These are phyloP conservation scores for Sphenostylis stenocarpa DNA, from an alignment of 306 rosid genomes.

Conservation along the genomic window DNA sequence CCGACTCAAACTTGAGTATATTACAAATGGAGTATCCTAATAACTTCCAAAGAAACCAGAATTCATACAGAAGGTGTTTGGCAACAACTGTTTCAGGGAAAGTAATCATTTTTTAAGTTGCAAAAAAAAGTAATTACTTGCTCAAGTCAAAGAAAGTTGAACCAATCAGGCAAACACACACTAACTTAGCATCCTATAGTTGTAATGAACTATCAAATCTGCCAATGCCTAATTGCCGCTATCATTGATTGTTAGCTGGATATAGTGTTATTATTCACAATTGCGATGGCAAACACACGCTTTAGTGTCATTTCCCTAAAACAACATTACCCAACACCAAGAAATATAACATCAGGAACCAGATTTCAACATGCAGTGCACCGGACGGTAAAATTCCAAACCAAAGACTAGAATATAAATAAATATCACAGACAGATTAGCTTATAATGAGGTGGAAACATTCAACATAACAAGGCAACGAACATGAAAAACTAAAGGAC, in stretches of 20 bases:
- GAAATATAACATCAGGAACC: not conserved
- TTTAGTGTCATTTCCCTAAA: not conserved
- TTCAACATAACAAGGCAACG: not conserved
- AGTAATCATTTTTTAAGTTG: not conserved
- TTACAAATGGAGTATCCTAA: conserved; percentile 15
- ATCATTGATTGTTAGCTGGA: not conserved
- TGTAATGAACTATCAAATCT: not conserved
- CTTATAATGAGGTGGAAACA: not conserved
- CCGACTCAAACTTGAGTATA: not conserved
- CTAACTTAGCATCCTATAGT: not conserved
- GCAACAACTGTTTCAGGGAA: not conserved
- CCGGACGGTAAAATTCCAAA: not conserved
- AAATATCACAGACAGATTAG: not conserved
- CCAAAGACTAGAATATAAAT: not conserved
- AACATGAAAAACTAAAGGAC: not conserved
- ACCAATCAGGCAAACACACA: not conserved
- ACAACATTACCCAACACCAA: not conserved
- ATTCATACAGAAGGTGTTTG: not conserved
- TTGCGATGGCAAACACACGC: not conserved
- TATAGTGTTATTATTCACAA: not conserved
- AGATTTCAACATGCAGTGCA: not conserved
- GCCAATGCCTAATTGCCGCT: not conserved
- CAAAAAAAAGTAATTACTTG: not conserved
- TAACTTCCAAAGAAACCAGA: not conserved
- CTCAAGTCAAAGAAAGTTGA: not conserved